Evolutionary conservation across 2,329 filamentous ascomycete genomes (phyloP).

Genomic region (Diaporthe sp.): DNA sequence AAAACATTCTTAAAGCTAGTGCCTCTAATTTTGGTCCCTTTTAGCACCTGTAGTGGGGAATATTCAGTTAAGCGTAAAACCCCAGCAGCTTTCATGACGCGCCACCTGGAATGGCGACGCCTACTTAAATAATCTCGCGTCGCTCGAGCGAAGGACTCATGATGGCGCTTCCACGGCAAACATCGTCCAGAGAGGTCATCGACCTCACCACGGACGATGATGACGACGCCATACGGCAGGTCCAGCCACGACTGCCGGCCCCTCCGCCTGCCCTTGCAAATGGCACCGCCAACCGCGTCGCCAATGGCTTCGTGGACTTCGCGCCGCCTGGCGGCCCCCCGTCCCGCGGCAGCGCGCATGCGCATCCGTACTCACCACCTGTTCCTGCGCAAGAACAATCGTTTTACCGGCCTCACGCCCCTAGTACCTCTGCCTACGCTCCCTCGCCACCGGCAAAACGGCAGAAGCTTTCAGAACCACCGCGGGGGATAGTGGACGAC

Average conservation of each 20-base stretch:
- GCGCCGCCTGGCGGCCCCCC: neutral
- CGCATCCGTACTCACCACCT: no score
- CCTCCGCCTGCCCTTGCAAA: no score
- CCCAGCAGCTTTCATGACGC: neutral
- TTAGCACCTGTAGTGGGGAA: neutral
- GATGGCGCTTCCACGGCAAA: neutral
- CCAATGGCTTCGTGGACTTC: no score
- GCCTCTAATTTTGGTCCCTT: neutral
- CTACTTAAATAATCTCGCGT: slow-evolving; percentile 22
- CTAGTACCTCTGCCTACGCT: neutral
- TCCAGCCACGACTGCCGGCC: neutral
- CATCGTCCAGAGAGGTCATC: slow-evolving; percentile 43
- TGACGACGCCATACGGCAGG: slow-evolving; percentile 1
- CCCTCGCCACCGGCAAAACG: slow-evolving; percentile 31
- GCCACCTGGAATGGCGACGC: neutral
- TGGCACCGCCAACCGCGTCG: neutral
- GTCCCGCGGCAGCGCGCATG: neutral
- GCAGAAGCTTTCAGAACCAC: slow-evolving; percentile 22
- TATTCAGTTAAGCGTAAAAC: slow-evolving; percentile 11
- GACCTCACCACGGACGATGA: slow-evolving; percentile 48
- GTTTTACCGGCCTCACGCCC: neutral
- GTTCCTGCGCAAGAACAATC: neutral
- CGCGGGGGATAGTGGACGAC: neutral
- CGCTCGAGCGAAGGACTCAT: neutral
- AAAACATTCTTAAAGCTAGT: neutral